Base-by-base conservation (phyloP, 2,329 filamentous ascomycete species). In the Microcyclosporella mali region DNA sequence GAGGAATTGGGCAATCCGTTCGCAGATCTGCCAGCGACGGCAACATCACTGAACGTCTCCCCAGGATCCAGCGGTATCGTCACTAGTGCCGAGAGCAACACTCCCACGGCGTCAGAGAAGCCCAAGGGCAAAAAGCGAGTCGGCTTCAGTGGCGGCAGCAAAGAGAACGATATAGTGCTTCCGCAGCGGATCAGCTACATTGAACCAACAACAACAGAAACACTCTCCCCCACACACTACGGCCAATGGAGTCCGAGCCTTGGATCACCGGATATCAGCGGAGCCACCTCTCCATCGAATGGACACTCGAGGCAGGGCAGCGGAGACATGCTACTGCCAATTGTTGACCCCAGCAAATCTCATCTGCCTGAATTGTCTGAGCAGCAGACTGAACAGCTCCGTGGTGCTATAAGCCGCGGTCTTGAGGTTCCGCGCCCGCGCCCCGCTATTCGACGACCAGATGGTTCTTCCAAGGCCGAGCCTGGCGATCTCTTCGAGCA, bases 351-450 rank as follows among this genome's bases (percentile, higher is more conserved):
- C 18, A 45, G 40, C 41, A 57, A 49, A 33, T 59, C 59, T 4
- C 56, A 60, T 46, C 45, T 62, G 6, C 59, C 58, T 9, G 47
- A 56, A 15, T 45, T 62, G 3, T 61, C 60, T 3, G 46, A 53
- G 36, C 59, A 61, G 39, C 53, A 61, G 39, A 59, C 57, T 2
- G 53, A 56, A 25, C 47, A 60, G 40, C 55, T 62, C 10, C 52
- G 57, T 33, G 41, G 51, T 19, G 55, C 57, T 0, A 47, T 62
- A 12, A 50, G 43, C n/a, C 27, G 38, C 16, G 49, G 43, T 25
- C 43, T 58, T n/a, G 37, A 46, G 15, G 33, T 56, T 1, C 53
- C 56, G 14, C 46, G 51, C 37, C 59, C 59, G 4, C 42, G 59
- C 16, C 60, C 60, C 16, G 60, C 60, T 4, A 58, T 62, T 14